A percentile compares a stretch with the other conserved stretches of the same genome.
phyloP scores from a whole-genome alignment of 2,329 filamentous ascomycete species.

The Blastomyces silverae region DNA sequence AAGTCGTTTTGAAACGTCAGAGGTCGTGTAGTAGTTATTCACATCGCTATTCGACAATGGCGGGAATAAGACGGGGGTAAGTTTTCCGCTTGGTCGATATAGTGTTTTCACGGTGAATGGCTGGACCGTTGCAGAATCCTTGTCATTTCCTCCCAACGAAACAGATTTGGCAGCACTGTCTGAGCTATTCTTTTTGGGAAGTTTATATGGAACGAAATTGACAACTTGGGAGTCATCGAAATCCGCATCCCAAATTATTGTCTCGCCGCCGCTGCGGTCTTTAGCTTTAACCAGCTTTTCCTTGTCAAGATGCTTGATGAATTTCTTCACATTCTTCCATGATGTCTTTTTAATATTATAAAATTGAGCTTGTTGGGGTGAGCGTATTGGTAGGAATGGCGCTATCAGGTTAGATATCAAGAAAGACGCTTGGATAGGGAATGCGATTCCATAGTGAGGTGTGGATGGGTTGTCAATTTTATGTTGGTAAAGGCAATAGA shows the following conservation, averaged over 20 bases:
- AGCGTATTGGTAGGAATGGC: conserved; percentile 58
- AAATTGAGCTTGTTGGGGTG: conserved; percentile 49
- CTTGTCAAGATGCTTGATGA: conserved; percentile 62
- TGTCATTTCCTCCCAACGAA: conserved; percentile 26
- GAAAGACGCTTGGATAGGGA: conserved; percentile 58
- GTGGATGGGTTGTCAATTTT: conserved; percentile 50
- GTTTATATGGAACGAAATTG: conserved; percentile 55
- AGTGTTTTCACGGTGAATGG: conserved; percentile 46
- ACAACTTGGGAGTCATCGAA: conserved; percentile 51
- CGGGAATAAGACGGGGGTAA: conserved; percentile 50
- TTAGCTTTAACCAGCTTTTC: conserved; percentile 57
- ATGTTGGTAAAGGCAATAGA: conserved; percentile 56
- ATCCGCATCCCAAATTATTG: conserved; percentile 58
- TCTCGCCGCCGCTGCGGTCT: conserved; percentile 58
- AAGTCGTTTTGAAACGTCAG: conserved; percentile 53
- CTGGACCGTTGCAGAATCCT: conserved; percentile 41
- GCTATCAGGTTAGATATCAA: conserved; percentile 59
- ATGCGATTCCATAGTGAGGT: conserved; percentile 51
- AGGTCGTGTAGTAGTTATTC: conserved; percentile 52
- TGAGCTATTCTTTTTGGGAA: conserved; percentile 46
- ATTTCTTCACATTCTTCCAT: conserved; percentile 64
- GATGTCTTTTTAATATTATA: conserved; percentile 64
- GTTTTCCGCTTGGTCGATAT: conserved; percentile 52
- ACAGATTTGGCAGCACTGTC: conserved; percentile 27
- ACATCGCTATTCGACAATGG: conserved; percentile 43